Evolutionary conservation across 805 yeast species (phyloP).

Genomic region (Candida cerambycidarum): DNA sequence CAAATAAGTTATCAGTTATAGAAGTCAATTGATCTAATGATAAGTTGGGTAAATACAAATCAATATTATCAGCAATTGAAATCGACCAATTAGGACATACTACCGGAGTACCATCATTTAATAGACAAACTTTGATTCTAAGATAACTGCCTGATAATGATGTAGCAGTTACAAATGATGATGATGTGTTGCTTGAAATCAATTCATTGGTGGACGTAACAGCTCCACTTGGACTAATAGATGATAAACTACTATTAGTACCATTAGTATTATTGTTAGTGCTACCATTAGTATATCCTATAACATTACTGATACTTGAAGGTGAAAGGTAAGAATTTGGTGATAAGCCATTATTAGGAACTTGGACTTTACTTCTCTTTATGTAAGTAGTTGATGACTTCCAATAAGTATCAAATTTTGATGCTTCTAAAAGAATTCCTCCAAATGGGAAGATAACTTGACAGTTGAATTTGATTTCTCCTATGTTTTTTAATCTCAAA

Average conservation of each 20-base stretch:
- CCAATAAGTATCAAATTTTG: constrained; percentile 96
- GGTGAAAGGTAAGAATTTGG: constrained; percentile 44
- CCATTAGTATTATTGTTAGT: constrained; percentile 5
- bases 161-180: constrained; percentile 84
- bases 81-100: constrained; percentile 70
- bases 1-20: constrained; percentile 39
- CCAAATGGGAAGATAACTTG: constrained; percentile 87
- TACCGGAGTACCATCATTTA: constrained; percentile 83
- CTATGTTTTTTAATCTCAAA: constrained; percentile 75
- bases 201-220: constrained; percentile 20
- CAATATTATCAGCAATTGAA: constrained; percentile 49
- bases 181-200: constrained; percentile 15
- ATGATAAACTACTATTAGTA: background rate
- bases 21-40: constrained; percentile 45
- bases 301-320: constrained; percentile 21
- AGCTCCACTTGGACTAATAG: constrained; percentile 8
- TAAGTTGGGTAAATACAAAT: constrained; percentile 61
- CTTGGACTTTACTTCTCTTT: constrained; percentile 19
- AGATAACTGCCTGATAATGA: constrained; percentile 82
- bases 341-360: constrained; percentile 27
- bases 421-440: constrained; percentile 80
- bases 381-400: constrained; percentile 71
- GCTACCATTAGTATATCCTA: constrained; percentile 8
- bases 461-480: constrained; percentile 72
- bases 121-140: constrained; percentile 63